Percentiles rank a stretch among this genome's conserved stretches.
These are phyloP conservation scores for Cytospora piceicola DNA, from an alignment of 2,329 filamentous ascomycete species.

Conservation along the genomic window DNA sequence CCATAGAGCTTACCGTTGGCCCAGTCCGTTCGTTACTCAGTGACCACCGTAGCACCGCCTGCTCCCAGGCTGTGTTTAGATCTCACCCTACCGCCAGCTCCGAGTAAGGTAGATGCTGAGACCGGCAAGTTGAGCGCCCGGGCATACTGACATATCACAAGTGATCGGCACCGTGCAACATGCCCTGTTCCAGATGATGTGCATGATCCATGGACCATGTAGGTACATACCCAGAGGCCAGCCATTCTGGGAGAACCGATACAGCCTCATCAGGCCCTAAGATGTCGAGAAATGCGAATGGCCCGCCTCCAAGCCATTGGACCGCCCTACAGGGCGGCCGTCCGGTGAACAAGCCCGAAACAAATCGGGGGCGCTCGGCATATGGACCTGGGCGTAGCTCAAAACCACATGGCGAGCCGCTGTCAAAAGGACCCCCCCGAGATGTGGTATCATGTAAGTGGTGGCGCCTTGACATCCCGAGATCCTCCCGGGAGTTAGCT, in stretches of 20 bases:
- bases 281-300: background rate
- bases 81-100: background rate
- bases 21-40: too few species aligned
- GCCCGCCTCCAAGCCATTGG: background rate
- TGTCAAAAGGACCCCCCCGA: background rate
- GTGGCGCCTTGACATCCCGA: background rate
- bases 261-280: background rate
- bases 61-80: background rate
- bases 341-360: background rate
- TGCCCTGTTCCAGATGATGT: constrained; percentile 1
- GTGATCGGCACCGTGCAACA: background rate
- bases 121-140: background rate
- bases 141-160: background rate
- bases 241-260: background rate
- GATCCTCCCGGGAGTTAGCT: background rate
- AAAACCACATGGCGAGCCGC: background rate
- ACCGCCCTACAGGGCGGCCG: background rate
- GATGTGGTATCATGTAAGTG: background rate
- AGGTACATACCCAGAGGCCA: background rate
- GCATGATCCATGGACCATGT: constrained; percentile 6
- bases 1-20: too few species aligned
- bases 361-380: background rate
- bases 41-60: background rate
- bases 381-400: background rate
- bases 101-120: background rate